Conservation (phyloP, 257 asterid species). For the Solanum etuberosum region DNA sequence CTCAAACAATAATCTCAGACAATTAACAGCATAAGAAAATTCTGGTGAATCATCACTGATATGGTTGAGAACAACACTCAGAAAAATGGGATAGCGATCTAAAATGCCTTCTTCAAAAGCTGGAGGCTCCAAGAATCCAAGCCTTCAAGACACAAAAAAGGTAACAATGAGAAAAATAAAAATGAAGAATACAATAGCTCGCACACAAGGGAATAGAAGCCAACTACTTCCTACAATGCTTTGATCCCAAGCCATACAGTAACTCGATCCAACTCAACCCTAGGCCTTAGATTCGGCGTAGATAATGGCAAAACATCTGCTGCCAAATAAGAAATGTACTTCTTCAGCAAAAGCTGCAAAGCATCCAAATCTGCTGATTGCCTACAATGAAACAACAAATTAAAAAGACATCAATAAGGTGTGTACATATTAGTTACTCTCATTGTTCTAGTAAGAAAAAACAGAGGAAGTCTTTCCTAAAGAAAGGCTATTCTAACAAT, state of each 20-base stretch:
- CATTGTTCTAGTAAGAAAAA: background rate
- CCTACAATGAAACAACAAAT: conserved; percentile 23
- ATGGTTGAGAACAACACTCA: conserved; percentile 88
- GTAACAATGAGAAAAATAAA: conserved; percentile 10
- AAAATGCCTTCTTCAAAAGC: conserved; percentile 97
- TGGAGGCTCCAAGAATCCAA: conserved; percentile 90
- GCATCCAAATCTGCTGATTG: conserved; percentile 69
- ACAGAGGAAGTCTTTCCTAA: background rate
- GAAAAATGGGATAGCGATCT: conserved; percentile 87
- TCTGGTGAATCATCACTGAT: conserved; percentile 83
- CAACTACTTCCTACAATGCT: conserved; percentile 78
- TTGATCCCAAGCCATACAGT: conserved; percentile 99
- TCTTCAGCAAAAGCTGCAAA: conserved; percentile 78
- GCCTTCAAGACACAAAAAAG: conserved; percentile 41
- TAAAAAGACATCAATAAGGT: background rate
- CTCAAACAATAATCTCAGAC: conserved; percentile 81
- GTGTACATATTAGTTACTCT: background rate
- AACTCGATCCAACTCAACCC: conserved; percentile 75
- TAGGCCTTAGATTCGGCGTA: conserved; percentile 54
- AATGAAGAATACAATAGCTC: conserved; percentile 2
- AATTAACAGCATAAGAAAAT: conserved; percentile 88
- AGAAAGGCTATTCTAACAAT: background rate
- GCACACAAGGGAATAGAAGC: conserved; percentile 19
- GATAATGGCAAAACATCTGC: conserved; percentile 37
- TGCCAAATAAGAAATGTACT: conserved; percentile 66